Evolutionary conservation across 805 yeast genomes (phyloP).

Genomic region (Candida lessepsii): DNA sequence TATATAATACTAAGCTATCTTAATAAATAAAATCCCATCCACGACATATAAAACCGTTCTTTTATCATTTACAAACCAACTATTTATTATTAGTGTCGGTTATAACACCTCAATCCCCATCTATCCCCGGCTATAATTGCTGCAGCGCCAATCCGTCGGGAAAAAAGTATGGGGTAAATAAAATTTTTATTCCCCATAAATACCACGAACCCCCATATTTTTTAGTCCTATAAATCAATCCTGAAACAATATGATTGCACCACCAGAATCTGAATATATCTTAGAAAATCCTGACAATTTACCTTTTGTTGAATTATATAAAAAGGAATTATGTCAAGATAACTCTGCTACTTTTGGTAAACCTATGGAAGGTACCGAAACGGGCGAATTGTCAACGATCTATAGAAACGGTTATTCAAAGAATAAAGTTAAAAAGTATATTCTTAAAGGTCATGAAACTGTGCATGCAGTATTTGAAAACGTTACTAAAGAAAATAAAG

Average conservation of each 20-base stretch:
- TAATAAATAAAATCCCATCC: no score
- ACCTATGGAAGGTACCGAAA: conserved; percentile 18
- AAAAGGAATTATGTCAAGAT: conserved; percentile 10
- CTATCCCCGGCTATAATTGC: no score
- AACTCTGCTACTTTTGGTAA: conserved; percentile 1
- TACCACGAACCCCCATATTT: not conserved
- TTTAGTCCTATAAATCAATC: not conserved
- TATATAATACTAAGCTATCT: no score
- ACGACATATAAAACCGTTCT: no score
- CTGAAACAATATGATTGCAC: conserved; percentile 11
- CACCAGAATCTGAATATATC: conserved; percentile 13
- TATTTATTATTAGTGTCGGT: no score
- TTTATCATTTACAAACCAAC: no score
- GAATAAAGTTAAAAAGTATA: conserved; percentile 16
- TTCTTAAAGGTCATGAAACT: conserved; percentile 39
- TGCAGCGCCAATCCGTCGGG: not conserved
- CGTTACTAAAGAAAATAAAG: conserved; percentile 22
- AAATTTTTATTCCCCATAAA: not conserved
- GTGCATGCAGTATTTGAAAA: conserved; percentile 31
- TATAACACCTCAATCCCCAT: not conserved
- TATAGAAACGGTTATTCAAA: conserved; percentile 23
- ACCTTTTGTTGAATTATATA: conserved; percentile 13
- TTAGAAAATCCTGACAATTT: conserved; percentile 12
- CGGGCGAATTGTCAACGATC: conserved; percentile 27
- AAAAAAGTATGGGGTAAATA: not conserved